Percentiles rank a stretch among this genome's conserved stretches.
Conservation (phyloP, 2,329 filamentous ascomycete genomes). For the Fusarium mexicanum region DNA sequence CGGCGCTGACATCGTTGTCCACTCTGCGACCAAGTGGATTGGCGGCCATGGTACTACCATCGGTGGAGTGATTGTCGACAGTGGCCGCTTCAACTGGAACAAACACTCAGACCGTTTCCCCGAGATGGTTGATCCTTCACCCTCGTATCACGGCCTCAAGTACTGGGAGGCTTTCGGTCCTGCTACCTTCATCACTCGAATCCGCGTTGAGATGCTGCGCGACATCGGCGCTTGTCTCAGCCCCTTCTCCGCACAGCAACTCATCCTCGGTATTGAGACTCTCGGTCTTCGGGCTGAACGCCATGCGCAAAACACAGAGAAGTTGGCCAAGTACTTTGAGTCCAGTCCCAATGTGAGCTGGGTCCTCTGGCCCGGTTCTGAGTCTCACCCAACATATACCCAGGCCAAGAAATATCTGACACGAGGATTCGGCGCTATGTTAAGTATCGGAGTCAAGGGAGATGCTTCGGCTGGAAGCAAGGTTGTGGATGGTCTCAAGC, state of each 20-base stretch:
- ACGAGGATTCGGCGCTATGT: conserved; percentile 86
- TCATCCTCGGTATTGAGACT: conserved; percentile 89
- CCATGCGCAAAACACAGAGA: conserved; percentile 84
- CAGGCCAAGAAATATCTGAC: conserved; percentile 85
- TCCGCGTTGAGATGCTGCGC: conserved; percentile 88
- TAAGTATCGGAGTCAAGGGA: conserved; percentile 94
- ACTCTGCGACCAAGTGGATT: conserved; percentile 97
- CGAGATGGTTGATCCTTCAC: conserved; percentile 87
- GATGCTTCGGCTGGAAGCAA: conserved; percentile 78
- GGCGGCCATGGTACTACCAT: conserved; percentile 95
- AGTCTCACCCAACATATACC: conserved; percentile 81
- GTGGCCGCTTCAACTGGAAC: conserved; percentile 94
- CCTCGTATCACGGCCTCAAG: conserved; percentile 91
- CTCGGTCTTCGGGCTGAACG: conserved; percentile 86
- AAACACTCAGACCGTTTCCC: conserved; percentile 86
- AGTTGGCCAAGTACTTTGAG: conserved; percentile 84
- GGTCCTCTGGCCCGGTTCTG: conserved; percentile 93
- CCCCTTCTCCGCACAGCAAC: conserved; percentile 91
- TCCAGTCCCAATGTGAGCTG: conserved; percentile 85
- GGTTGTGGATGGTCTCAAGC: conserved; percentile 92
- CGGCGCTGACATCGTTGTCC: conserved; percentile 92
- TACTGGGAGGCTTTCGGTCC: conserved; percentile 94
- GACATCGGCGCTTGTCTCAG: conserved; percentile 86
- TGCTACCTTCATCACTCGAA: conserved; percentile 83
- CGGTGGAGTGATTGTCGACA: conserved; percentile 85